Conservation (phyloP, 495 filamentous ascomycete species). For the Aspergillus egyptiacus region DNA sequence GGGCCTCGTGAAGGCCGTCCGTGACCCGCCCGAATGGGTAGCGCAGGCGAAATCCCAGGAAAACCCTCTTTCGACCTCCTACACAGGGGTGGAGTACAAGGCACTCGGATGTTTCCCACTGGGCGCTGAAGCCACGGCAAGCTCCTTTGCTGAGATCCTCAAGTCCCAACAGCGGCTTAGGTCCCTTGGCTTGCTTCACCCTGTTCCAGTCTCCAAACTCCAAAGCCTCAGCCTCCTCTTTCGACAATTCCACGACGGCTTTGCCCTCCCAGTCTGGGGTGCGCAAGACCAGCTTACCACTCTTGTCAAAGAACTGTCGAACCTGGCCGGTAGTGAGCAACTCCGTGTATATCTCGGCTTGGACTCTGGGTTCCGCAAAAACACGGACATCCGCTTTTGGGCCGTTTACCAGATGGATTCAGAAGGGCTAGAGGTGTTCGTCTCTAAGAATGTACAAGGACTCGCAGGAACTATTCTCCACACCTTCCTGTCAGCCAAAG, state of each 20-base stretch:
- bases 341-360: conserved; percentile 42
- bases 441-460: conserved; percentile 50
- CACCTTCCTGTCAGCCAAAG: conserved; percentile 49
- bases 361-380: conserved; percentile 51
- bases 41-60: conserved; percentile 31
- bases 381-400: conserved; percentile 47
- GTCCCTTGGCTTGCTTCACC: conserved; percentile 41
- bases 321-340: conserved; percentile 24
- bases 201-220: conserved; percentile 32
- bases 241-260: conserved; percentile 27
- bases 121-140: conserved; percentile 39
- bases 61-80: conserved; percentile 47
- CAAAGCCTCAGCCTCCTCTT: conserved; percentile 30
- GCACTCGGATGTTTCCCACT: conserved; percentile 53
- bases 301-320: conserved; percentile 30
- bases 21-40: conserved; percentile 39
- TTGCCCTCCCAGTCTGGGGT: conserved; percentile 13
- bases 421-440: conserved; percentile 42
- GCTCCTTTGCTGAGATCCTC: conserved; percentile 45
- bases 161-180: conserved; percentile 45
- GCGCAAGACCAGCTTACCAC: conserved; percentile 17
- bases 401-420: conserved; percentile 45
- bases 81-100: conserved; percentile 39
- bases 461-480: conserved; percentile 48
- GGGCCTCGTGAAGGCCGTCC: conserved; percentile 15